These are phyloP conservation scores for Xylaria acuta DNA, from an alignment of 495 filamentous ascomycete species.

Conservation along the genomic window DNA sequence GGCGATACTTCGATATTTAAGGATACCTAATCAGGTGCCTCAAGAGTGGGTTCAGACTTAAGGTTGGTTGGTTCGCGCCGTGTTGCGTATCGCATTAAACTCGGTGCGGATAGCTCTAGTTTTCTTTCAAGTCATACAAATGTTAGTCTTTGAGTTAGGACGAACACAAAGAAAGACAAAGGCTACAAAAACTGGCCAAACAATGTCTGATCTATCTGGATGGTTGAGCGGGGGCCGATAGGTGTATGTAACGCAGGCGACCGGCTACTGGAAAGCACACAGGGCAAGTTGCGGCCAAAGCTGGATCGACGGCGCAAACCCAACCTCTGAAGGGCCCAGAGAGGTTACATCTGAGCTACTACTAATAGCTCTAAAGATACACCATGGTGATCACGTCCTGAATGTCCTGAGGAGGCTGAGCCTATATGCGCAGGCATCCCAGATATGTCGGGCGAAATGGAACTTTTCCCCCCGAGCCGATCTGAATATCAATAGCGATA, in stretches of 20 bases:
- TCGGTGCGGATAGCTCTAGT: not conserved
- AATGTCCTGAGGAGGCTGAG: not conserved
- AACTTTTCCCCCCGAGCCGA: not conserved
- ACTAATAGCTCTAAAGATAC: not conserved
- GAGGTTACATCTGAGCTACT: not conserved
- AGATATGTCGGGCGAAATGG: not conserved
- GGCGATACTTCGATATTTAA: not conserved
- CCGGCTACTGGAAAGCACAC: not conserved
- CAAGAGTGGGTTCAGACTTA: not conserved
- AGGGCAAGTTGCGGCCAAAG: not conserved
- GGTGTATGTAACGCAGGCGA: not conserved
- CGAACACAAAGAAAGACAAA: not conserved
- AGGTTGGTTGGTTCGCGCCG: not conserved
- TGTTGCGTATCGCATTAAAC: conserved; percentile 3
- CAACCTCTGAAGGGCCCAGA: not conserved
- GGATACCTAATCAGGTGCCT: not conserved
- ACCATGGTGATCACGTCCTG: not conserved
- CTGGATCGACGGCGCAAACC: not conserved
- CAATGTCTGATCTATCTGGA: not conserved
- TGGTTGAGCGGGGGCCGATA: not conserved
- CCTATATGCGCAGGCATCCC: not conserved
- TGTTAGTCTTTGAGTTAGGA: not conserved
- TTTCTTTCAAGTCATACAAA: not conserved
- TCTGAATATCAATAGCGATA: not conserved
- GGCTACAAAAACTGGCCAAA: not conserved